A percentile compares a stretch with the other conserved stretches of the same genome.
These are phyloP conservation scores for Venustampulla echinocandica DNA, from an alignment of 495 filamentous ascomycete species.

Conservation along the genomic window DNA sequence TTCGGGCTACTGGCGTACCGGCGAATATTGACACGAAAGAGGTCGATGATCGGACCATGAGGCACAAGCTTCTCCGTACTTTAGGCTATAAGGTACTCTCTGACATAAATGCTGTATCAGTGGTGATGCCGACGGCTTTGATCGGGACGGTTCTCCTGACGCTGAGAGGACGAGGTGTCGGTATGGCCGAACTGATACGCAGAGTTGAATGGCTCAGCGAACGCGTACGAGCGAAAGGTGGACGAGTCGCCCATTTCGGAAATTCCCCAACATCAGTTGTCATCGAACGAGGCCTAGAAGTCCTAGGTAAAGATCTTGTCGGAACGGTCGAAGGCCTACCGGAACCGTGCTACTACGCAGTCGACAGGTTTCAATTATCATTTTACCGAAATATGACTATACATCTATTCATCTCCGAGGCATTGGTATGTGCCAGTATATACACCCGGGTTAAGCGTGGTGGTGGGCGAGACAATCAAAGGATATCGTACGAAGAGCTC, in stretches of 20 bases:
- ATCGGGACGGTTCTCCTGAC: constrained; percentile 92
- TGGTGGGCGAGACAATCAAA: constrained; percentile 69
- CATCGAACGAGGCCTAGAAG: constrained; percentile 83
- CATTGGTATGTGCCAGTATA: constrained; percentile 78
- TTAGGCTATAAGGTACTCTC: constrained; percentile 85
- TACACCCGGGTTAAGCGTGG: constrained; percentile 86
- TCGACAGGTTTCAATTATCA: constrained; percentile 91
- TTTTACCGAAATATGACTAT: constrained; percentile 99
- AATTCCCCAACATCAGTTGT: constrained; percentile 66
- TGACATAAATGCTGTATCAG: constrained; percentile 91
- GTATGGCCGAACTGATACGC: constrained; percentile 73
- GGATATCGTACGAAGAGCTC: constrained; percentile 64
- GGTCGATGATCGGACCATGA: constrained; percentile 35
- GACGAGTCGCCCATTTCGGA: constrained; percentile 88
- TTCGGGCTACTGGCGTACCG: constrained; percentile 34
- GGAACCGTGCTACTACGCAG: constrained; percentile 85
- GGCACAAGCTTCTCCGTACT: constrained; percentile 62
- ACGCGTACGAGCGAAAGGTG: constrained; percentile 74
- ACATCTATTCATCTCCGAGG: constrained; percentile 89
- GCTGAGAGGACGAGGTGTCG: constrained; percentile 83
- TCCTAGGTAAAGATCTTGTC: constrained; percentile 81
- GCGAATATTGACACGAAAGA: constrained; percentile 31
- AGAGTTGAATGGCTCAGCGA: constrained; percentile 85
- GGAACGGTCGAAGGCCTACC: constrained; percentile 67
- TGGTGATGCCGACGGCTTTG: constrained; percentile 94